Evolutionary conservation across 2,329 filamentous ascomycete genomes (phyloP).

Genomic region (Penicillium sp.): DNA sequence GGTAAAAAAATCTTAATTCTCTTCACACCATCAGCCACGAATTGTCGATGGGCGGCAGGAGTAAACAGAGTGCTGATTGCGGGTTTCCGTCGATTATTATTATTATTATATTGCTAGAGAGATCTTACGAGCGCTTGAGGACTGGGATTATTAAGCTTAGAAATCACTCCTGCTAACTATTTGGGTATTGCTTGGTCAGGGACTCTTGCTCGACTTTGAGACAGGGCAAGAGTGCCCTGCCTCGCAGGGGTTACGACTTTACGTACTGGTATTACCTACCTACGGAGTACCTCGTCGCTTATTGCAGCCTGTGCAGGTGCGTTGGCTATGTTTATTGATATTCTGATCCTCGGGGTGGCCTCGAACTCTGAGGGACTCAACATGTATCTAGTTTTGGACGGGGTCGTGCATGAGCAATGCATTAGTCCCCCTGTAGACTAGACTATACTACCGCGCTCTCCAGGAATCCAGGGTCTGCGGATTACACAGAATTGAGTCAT

Average conservation of each 20-base stretch:
- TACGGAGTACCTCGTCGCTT: not conserved
- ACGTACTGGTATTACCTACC: not conserved
- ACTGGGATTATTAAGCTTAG: too few species aligned
- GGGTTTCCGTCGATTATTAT: too few species aligned
- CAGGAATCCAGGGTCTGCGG: not conserved
- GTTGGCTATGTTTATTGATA: not conserved
- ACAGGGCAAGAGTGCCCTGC: too few species aligned
- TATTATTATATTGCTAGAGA: too few species aligned
- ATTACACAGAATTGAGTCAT: not conserved
- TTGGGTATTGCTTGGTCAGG: too few species aligned
- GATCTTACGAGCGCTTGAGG: too few species aligned
- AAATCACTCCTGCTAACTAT: not conserved
- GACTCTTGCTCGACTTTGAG: too few species aligned
- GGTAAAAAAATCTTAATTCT: conserved; percentile 1
- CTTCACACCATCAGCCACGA: not conserved
- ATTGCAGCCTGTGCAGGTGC: too few species aligned
- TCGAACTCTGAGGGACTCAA: not conserved
- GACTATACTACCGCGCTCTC: not conserved
- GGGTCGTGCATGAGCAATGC: not conserved
- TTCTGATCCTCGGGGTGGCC: not conserved
- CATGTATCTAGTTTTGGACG: not conserved
- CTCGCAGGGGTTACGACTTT: not conserved
- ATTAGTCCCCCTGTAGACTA: not conserved
- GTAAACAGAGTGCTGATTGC: not conserved
- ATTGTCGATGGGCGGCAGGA: too few species aligned